phyloP scores from a whole-genome alignment of 768 basidiomycete genomes.

The Leucosporidium yakuticum region DNA sequence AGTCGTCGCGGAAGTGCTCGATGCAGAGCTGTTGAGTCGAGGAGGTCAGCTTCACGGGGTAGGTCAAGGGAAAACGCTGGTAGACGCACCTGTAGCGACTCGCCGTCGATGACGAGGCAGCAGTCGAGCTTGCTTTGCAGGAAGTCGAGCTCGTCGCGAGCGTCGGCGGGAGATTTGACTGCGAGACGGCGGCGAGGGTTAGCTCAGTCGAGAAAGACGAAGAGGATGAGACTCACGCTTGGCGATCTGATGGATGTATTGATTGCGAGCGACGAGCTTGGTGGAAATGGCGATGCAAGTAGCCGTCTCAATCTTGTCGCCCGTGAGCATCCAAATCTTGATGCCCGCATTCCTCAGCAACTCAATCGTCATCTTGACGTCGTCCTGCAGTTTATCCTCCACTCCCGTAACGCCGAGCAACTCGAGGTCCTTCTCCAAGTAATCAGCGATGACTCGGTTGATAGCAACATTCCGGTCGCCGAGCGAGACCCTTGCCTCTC shows the following conservation, averaged over 20 bases:
- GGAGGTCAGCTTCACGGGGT: not conserved
- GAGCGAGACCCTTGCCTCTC: constrained; percentile 68
- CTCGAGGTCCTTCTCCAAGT: constrained; percentile 83
- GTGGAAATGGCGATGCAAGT: constrained; percentile 97
- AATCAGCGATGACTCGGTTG: constrained; percentile 62
- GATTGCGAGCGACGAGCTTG: constrained; percentile 88
- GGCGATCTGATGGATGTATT: constrained; percentile 94
- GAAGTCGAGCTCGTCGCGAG: constrained; percentile 83
- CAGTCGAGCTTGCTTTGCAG: constrained; percentile 91
- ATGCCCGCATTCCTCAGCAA: constrained; percentile 89
- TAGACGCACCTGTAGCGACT: constrained; percentile 55
- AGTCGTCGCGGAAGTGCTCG: constrained; percentile 83
- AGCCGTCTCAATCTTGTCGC: constrained; percentile 98
- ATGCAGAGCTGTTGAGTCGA: constrained; percentile 64
- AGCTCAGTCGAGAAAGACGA: not conserved
- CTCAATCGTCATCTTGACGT: constrained; percentile 89
- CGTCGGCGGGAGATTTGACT: constrained; percentile 82
- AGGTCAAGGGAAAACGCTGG: constrained; percentile 37
- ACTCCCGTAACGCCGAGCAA: constrained; percentile 93
- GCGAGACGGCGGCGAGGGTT: not conserved
- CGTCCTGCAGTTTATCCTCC: constrained; percentile 96
- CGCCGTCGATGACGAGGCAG: constrained; percentile 96
- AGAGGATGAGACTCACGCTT: constrained; percentile 57
- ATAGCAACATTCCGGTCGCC: constrained; percentile 75
- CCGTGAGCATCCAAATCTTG: constrained; percentile 99